Evolutionary conservation across 2,329 filamentous ascomycete genomes (phyloP).

Genomic region (Colletotrichum orbiculare): DNA sequence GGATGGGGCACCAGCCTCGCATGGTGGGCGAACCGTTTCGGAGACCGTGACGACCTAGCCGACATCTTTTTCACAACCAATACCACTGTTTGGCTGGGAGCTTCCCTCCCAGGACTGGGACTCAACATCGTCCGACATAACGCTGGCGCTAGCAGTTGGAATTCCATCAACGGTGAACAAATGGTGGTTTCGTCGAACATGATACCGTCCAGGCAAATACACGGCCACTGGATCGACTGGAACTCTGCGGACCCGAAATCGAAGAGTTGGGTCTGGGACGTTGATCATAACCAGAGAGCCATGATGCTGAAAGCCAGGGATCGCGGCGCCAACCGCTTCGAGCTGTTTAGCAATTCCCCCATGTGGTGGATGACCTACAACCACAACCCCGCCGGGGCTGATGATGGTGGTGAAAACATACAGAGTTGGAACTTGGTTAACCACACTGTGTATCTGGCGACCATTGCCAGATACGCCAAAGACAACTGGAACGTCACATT

Average conservation of each 20-base stretch:
- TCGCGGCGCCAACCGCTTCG: slow-evolving; percentile 49
- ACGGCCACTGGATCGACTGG: slow-evolving; percentile 55
- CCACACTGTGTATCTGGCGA: slow-evolving; percentile 54
- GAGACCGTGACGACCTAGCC: slow-evolving; percentile 52
- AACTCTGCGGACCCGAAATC: slow-evolving; percentile 46
- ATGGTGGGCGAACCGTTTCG: slow-evolving; percentile 57
- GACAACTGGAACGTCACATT: slow-evolving; percentile 53
- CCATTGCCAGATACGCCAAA: slow-evolving; percentile 50
- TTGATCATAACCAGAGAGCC: slow-evolving; percentile 51
- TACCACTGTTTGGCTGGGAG: slow-evolving; percentile 42
- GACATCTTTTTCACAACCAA: slow-evolving; percentile 53
- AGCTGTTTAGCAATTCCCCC: slow-evolving; percentile 59
- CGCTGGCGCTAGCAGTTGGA: slow-evolving; percentile 52
- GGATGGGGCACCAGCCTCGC: slow-evolving; percentile 56
- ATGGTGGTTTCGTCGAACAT: slow-evolving; percentile 53
- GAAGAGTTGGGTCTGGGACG: slow-evolving; percentile 53
- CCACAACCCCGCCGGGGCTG: slow-evolving; percentile 53
- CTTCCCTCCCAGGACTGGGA: slow-evolving; percentile 51
- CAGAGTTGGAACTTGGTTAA: slow-evolving; percentile 50
- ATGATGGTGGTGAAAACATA: slow-evolving; percentile 52
- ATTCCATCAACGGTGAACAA: slow-evolving; percentile 44
- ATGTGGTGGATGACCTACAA: slow-evolving; percentile 59
- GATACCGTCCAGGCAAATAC: slow-evolving; percentile 50
- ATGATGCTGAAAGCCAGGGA: slow-evolving; percentile 51
- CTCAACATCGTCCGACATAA: slow-evolving; percentile 57